phyloP scores from a whole-genome alignment of 106 monocot genomes.

The Phalaenopsis aphrodite region DNA sequence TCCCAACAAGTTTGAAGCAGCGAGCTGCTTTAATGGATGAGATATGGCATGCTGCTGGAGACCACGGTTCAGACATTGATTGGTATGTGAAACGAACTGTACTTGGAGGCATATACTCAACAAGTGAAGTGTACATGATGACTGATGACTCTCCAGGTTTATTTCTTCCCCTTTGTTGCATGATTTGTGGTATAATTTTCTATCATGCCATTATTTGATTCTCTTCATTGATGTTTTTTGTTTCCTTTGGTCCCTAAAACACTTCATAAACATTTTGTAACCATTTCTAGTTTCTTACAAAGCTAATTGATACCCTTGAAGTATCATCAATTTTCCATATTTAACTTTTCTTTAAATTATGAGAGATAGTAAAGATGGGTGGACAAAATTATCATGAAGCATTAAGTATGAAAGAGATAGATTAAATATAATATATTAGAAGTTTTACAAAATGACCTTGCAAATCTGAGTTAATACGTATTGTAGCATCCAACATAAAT shows the following conservation, averaged over 20 bases:
- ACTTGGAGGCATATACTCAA: slow-evolving; percentile 86
- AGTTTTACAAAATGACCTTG: too few relatives aligned
- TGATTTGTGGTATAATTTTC: background rate
- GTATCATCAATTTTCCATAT: background rate
- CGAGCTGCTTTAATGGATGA: slow-evolving; percentile 82
- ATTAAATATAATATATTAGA: too few relatives aligned
- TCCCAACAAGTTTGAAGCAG: slow-evolving; percentile 76
- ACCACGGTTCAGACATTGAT: slow-evolving; percentile 62
- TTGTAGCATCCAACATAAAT: too few relatives aligned
- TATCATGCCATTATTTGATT: background rate
- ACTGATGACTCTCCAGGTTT: slow-evolving; percentile 89
- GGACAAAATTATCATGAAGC: too few relatives aligned
- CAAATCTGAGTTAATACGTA: too few relatives aligned
- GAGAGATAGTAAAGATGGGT: background rate
- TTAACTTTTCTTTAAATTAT: background rate
- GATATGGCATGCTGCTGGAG: slow-evolving; percentile 89
- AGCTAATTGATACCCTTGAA: background rate
- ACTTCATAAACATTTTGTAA: background rate
- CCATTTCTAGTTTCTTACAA: background rate
- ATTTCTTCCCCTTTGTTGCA: background rate
- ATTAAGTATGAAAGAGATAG: too few relatives aligned
- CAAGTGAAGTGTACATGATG: slow-evolving; percentile 82
- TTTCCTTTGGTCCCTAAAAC: background rate
- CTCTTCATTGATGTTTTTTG: background rate
- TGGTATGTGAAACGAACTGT: slow-evolving; percentile 92